A percentile compares a stretch with the other conserved stretches of the same genome.
phyloP scores from a whole-genome alignment of 768 basidiomycete species.

The Lenzites betulinus region DNA sequence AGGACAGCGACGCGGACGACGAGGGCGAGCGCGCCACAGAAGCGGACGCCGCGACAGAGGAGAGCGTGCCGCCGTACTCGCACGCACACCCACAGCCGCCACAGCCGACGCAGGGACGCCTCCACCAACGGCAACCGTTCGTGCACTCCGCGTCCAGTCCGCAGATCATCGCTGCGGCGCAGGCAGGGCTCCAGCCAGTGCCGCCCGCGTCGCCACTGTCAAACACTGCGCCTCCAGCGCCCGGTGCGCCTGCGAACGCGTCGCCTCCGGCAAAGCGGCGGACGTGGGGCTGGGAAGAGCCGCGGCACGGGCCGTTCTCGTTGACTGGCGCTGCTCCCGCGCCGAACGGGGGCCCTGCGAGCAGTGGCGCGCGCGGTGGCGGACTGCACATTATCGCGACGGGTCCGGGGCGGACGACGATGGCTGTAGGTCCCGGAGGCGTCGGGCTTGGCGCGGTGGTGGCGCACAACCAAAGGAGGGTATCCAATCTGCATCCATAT shows the following conservation, averaged over 20 bases:
- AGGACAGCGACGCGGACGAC: slow-evolving; percentile 11
- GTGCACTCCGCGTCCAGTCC: slow-evolving; percentile 30
- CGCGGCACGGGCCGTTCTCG: slow-evolving; percentile 1
- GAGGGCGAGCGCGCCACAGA: slow-evolving; percentile 1
- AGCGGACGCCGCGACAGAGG: slow-evolving; percentile 7
- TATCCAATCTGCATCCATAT: slow-evolving; percentile 32
- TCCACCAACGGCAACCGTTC: slow-evolving; percentile 30
- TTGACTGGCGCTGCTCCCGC: not conserved
- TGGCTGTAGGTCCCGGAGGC: not conserved
- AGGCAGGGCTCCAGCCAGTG: not conserved
- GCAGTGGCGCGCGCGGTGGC: not conserved
- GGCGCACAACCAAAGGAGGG: slow-evolving; percentile 1
- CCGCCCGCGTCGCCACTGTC: not conserved
- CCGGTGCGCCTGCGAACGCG: not conserved
- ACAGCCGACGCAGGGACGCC: slow-evolving; percentile 1
- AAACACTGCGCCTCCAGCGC: not conserved
- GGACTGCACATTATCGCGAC: slow-evolving; percentile 7
- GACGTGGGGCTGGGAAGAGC: slow-evolving; percentile 20
- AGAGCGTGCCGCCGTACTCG: slow-evolving; percentile 23
- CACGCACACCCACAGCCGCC: slow-evolving; percentile 8
- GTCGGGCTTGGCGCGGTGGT: slow-evolving; percentile 7
- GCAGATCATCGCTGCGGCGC: slow-evolving; percentile 11
- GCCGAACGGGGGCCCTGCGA: not conserved
- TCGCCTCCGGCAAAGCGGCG: slow-evolving; percentile 14
- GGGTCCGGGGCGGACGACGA: not conserved